Percentiles rank a stretch among this genome's conserved stretches.
Evolutionary conservation across 257 asterid genomes (phyloP).

Genomic region (Penstemon eatonii): DNA sequence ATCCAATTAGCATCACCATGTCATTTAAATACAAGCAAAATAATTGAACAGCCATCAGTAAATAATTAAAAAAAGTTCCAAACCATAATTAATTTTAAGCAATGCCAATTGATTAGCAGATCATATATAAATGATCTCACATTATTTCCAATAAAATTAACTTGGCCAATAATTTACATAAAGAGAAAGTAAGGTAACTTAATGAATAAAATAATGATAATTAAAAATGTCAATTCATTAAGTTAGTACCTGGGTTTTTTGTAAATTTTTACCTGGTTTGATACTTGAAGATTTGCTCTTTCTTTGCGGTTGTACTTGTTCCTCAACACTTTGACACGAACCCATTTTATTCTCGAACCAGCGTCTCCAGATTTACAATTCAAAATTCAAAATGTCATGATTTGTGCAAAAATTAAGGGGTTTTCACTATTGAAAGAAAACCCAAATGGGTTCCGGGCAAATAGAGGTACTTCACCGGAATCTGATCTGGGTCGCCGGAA

Average conservation of each 20-base stretch:
- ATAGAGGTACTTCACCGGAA: conserved; percentile 29
- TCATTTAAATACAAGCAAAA: not conserved
- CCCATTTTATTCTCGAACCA: conserved; percentile 50
- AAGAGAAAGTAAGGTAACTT: not conserved
- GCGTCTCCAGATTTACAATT: conserved; percentile 48
- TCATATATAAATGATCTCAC: conserved; percentile 17
- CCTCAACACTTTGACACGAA: conserved; percentile 73
- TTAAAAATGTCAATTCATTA: not conserved
- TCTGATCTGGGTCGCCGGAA: conserved; percentile 32
- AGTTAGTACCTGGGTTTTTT: not conserved
- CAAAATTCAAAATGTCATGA: conserved; percentile 34
- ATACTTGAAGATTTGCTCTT: conserved; percentile 35
- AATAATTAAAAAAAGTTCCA: not conserved
- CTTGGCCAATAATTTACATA: too few species aligned
- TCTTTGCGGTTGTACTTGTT: conserved; percentile 32
- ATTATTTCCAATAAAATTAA: not conserved
- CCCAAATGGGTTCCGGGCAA: conserved; percentile 36
- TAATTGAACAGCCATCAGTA: not conserved
- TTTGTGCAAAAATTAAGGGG: not conserved
- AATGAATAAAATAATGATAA: conserved; percentile 10
- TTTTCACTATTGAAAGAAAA: not conserved
- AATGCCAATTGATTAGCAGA: not conserved
- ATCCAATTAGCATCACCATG: not conserved
- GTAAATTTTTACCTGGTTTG: conserved; percentile 31
- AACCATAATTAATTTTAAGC: not conserved